A percentile compares a stretch with the other conserved stretches of the same genome.
phyloP scores from a whole-genome alignment of 768 basidiomycete species.

The Mycena belliarum region DNA sequence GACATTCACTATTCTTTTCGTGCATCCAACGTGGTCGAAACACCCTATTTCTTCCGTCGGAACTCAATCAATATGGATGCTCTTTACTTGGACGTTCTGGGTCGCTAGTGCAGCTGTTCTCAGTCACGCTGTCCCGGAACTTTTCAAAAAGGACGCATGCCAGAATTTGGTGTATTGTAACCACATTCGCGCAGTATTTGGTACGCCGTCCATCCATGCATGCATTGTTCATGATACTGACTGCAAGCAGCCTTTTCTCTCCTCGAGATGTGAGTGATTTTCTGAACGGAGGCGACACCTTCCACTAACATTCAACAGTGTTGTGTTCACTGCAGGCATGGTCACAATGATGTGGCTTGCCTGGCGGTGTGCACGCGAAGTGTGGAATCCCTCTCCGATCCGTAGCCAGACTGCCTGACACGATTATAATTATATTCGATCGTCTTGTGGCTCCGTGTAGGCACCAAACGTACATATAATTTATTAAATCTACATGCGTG shows the following conservation, averaged over 20 bases:
- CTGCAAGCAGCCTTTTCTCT: conserved; percentile 44
- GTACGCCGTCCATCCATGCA: conserved; percentile 31
- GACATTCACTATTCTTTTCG: conserved; percentile 55
- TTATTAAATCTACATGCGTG: conserved; percentile 5
- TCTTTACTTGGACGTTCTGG: conserved; percentile 64
- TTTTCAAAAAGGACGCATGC: conserved; percentile 45
- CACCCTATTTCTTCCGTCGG: conserved; percentile 57
- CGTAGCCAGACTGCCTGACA: not conserved
- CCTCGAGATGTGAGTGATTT: conserved; percentile 47
- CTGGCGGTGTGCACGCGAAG: conserved; percentile 49
- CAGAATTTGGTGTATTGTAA: conserved; percentile 50
- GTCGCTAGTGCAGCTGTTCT: conserved; percentile 54
- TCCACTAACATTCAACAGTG: conserved; percentile 7
- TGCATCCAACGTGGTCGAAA: conserved; percentile 59
- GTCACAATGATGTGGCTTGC: conserved; percentile 50
- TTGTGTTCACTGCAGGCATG: conserved; percentile 50
- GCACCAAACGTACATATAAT: not conserved
- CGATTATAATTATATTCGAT: not conserved
- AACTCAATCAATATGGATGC: conserved; percentile 58
- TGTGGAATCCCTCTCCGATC: conserved; percentile 17
- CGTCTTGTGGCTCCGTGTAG: not conserved
- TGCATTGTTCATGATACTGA: not conserved
- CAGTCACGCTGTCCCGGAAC: conserved; percentile 47
- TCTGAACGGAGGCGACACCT: not conserved
- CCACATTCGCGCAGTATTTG: conserved; percentile 57